Evolutionary conservation across 2,329 filamentous ascomycete species (phyloP).

Genomic region (Drechmeria coniospora): DNA sequence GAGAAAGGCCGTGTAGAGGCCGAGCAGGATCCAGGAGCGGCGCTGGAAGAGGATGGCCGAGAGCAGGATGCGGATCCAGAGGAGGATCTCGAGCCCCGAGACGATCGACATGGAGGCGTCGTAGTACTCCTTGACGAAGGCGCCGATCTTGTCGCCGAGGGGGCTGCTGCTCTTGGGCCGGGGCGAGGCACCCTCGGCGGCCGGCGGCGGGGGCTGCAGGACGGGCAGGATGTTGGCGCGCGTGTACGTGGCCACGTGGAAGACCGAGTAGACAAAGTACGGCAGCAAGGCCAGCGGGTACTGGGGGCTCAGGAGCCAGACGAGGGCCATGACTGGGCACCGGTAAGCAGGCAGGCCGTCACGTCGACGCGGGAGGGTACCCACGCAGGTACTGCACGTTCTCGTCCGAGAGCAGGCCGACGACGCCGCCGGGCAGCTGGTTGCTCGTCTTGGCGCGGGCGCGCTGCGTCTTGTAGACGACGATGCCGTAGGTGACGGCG

Average conservation of each 20-base stretch:
- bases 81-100: conserved; percentile 68
- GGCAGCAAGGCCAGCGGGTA: conserved; percentile 82
- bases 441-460: conserved; percentile 64
- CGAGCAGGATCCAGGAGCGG: conserved; percentile 77
- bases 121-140: conserved; percentile 97
- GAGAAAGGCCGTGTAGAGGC: conserved; percentile 81
- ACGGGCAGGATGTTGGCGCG: conserved; percentile 87
- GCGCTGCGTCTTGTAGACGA: conserved; percentile 94
- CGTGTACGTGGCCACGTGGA: conserved; percentile 95
- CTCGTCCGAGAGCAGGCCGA: conserved; percentile 69
- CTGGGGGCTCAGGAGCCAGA: conserved; percentile 89
- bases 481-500: conserved; percentile 87
- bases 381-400: conserved; percentile 94
- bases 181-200: conserved; percentile 41
- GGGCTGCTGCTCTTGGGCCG: conserved; percentile 35
- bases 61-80: conserved; percentile 71
- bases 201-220: conserved; percentile 50
- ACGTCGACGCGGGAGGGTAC: conserved; percentile 14
- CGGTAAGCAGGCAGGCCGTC: background rate
- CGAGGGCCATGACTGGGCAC: conserved; percentile 67
- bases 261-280: conserved; percentile 92
- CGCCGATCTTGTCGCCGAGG: conserved; percentile 68
- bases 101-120: conserved; percentile 92
- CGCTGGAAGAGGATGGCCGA: conserved; percentile 78
- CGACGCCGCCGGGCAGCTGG: conserved; percentile 39